Percentiles rank a stretch among this genome's conserved stretches.
Evolutionary conservation across 2,329 filamentous ascomycete genomes (phyloP).

Genomic region (Fusarium equiseti): DNA sequence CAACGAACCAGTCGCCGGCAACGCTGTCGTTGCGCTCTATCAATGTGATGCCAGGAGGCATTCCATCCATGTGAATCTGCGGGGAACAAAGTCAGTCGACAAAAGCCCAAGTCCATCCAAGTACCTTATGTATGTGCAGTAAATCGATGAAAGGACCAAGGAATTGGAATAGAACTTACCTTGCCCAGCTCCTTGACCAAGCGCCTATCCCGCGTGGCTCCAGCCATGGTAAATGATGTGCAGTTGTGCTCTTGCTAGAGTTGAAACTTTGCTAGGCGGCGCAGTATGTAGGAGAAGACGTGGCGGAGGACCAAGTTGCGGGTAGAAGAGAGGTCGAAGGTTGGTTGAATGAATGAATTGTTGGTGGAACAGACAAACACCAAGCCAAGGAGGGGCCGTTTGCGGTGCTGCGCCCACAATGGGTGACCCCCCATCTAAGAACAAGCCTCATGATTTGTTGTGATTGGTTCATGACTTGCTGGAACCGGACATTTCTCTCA

Average conservation of each 20-base stretch:
- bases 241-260: neutral
- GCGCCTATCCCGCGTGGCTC: constrained; percentile 66
- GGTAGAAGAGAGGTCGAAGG: constrained; percentile 22
- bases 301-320: constrained; percentile 26
- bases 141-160: neutral
- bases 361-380: constrained; percentile 27
- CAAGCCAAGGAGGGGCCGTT: constrained; percentile 35
- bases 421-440: constrained; percentile 18
- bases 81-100: constrained; percentile 36
- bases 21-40: constrained; percentile 85
- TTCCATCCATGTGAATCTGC: constrained; percentile 65
- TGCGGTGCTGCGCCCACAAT: constrained; percentile 38
- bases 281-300: constrained; percentile 2
- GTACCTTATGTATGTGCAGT: neutral
- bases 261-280: neutral
- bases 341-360: neutral
- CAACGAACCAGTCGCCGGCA: constrained; percentile 82
- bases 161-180: constrained; percentile 52
- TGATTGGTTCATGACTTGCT: constrained; percentile 21
- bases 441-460: constrained; percentile 8
- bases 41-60: constrained; percentile 80
- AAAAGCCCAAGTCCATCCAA: neutral
- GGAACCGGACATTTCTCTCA: neutral
- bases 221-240: constrained; percentile 51
- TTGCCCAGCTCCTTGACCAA: constrained; percentile 71